Evolutionary conservation across 495 filamentous ascomycete species (phyloP).

Genomic region (Staphylotrichum longicolle): DNA sequence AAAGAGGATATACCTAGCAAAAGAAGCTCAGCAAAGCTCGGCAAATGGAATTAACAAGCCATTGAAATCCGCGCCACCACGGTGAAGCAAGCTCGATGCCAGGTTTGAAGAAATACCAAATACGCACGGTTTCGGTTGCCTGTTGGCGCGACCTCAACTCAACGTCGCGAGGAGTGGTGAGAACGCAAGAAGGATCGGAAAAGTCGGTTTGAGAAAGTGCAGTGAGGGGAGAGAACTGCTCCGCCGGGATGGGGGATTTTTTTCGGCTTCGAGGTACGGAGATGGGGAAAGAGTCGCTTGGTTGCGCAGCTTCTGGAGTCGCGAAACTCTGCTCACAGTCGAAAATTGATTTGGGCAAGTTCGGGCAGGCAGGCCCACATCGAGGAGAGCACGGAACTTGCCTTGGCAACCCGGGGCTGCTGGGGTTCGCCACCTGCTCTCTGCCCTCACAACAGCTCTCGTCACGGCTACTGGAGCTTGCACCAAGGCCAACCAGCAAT

Average conservation of each 20-base stretch:
- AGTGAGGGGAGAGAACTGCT: slow-evolving; percentile 8
- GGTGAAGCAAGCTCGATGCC: neutral
- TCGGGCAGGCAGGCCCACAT: slow-evolving; percentile 17
- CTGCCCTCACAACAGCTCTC: too few relatives aligned
- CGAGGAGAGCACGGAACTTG: slow-evolving; percentile 19
- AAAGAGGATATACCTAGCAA: slow-evolving; percentile 1
- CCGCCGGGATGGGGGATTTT: neutral
- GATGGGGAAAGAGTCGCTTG: slow-evolving; percentile 14
- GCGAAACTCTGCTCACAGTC: slow-evolving; percentile 20
- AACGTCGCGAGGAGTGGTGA: neutral
- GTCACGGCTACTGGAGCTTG: too few relatives aligned
- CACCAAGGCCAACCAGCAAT: too few relatives aligned
- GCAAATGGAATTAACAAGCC: neutral
- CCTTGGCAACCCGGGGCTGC: slow-evolving; percentile 4
- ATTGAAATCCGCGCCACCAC: neutral
- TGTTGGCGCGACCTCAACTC: neutral
- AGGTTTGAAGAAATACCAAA: neutral
- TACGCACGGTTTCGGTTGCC: slow-evolving; percentile 1
- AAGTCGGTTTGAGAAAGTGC: neutral
- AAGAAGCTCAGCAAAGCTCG: slow-evolving; percentile 15
- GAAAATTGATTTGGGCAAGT: slow-evolving; percentile 27
- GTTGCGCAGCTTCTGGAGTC: slow-evolving; percentile 20
- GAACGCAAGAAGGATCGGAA: neutral
- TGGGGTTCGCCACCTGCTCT: too few relatives aligned
- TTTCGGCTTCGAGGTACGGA: neutral